Percentiles rank a stretch among this genome's conserved stretches.
Evolutionary conservation across 306 rosid species (phyloP).

Genomic region (Delonix regia): DNA sequence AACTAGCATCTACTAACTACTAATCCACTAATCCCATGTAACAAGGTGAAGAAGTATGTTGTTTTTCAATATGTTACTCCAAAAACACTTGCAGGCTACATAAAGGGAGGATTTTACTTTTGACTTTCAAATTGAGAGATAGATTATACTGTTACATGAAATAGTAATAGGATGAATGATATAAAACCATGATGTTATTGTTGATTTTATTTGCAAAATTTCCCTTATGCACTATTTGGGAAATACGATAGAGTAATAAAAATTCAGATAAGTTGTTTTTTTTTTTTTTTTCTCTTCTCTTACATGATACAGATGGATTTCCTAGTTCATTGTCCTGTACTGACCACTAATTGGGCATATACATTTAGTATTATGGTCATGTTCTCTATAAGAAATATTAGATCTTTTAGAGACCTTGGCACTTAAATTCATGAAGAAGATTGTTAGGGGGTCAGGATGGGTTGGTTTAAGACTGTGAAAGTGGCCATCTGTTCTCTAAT

Average conservation of each 20-base stretch:
- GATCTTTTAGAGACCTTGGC: background rate
- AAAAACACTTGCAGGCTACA: background rate
- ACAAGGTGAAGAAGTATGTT: background rate
- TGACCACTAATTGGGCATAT: background rate
- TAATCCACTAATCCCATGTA: too few species aligned
- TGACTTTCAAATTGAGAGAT: background rate
- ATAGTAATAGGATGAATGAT: background rate
- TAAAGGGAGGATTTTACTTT: background rate
- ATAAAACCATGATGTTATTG: background rate
- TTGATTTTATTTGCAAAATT: background rate
- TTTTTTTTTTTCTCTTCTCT: background rate
- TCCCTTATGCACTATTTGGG: background rate
- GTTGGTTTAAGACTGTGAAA: background rate
- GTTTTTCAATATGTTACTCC: background rate
- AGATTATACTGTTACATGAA: slow-evolving; percentile 2
- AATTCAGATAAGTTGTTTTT: background rate
- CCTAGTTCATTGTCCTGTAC: background rate
- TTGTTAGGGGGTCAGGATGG: background rate
- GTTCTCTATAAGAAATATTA: background rate
- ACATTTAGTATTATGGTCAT: background rate
- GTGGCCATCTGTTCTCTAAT: background rate
- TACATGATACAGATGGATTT: background rate
- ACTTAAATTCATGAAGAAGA: background rate
- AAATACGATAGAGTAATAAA: background rate
- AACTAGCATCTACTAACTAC: too few species aligned